These are phyloP conservation scores for Epichloe gansuensis DNA, from an alignment of 2,329 filamentous ascomycete species.

Conservation along the genomic window DNA sequence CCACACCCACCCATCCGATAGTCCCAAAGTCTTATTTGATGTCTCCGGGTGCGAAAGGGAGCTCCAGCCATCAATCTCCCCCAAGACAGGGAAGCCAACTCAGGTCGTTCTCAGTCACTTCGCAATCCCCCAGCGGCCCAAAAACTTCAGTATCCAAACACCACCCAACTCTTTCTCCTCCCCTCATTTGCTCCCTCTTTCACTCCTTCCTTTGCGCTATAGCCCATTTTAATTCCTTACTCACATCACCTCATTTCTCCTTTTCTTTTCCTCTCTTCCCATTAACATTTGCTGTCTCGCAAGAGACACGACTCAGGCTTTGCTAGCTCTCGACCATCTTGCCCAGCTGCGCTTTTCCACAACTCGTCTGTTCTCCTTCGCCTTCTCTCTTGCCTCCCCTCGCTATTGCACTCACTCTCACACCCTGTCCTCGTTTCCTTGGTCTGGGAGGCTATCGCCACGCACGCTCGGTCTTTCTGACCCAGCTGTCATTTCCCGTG, in stretches of 20 bases:
- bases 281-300: slow-evolving; percentile 15
- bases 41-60: no score
- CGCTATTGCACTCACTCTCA: background rate
- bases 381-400: slow-evolving; percentile 5
- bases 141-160: slow-evolving; percentile 8
- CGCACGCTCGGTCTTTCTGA: slow-evolving; percentile 3
- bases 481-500: slow-evolving; percentile 2
- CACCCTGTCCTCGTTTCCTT: slow-evolving; percentile 1
- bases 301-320: slow-evolving; percentile 27
- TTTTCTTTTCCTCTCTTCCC: slow-evolving; percentile 14
- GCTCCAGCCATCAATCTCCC: no score
- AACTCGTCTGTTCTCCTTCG: slow-evolving; percentile 5
- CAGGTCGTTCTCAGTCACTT: no score
- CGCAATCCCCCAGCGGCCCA: background rate
- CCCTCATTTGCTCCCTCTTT: slow-evolving; percentile 12
- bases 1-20: no score
- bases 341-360: slow-evolving; percentile 6
- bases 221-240: slow-evolving; percentile 10
- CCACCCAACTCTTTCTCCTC: slow-evolving; percentile 10
- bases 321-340: slow-evolving; percentile 33
- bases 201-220: slow-evolving; percentile 16
- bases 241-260: slow-evolving; percentile 15
- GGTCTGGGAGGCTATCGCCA: slow-evolving; percentile 3
- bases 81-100: no score
- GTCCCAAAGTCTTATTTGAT: no score